Evolutionary conservation across 2,329 filamentous ascomycete genomes (phyloP).

Genomic region (Didymella lethalis): DNA sequence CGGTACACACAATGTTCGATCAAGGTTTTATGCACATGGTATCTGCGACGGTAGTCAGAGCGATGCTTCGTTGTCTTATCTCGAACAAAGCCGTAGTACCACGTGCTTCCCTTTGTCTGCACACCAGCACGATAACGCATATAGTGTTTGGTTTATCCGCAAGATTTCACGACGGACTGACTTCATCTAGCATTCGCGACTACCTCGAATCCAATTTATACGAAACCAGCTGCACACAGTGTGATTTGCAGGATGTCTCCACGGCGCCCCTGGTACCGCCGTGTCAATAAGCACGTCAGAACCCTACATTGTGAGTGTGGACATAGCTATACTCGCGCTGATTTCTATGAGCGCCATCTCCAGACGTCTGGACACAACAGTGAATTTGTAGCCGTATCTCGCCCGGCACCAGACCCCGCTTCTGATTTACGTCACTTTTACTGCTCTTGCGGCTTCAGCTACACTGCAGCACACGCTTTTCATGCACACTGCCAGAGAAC

Average conservation of each 20-base stretch:
- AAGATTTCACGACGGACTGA: neutral
- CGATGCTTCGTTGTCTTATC: neutral
- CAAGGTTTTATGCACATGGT: neutral
- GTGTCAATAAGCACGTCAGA: constrained; percentile 8
- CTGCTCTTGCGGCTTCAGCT: constrained; percentile 6
- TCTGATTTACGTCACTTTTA: constrained; percentile 1
- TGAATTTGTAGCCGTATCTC: constrained; percentile 2
- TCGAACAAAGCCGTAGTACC: neutral
- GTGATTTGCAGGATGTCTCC: neutral
- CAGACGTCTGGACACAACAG: neutral
- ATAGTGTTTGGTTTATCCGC: neutral
- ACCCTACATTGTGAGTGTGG: constrained; percentile 9
- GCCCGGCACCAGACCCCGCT: neutral
- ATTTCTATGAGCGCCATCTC: constrained; percentile 3
- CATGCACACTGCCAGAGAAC: neutral
- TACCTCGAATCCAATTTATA: neutral
- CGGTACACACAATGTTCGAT: neutral
- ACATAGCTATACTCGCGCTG: constrained; percentile 3
- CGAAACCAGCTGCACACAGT: neutral
- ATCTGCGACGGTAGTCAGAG: neutral
- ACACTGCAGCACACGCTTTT: constrained; percentile 4
- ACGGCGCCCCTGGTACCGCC: neutral
- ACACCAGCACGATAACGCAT: neutral
- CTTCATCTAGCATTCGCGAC: neutral
- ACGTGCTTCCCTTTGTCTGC: neutral